These are phyloP conservation scores for Neodidymelliopsis sp. DNA, from an alignment of 2,329 filamentous ascomycete species.

Conservation along the genomic window DNA sequence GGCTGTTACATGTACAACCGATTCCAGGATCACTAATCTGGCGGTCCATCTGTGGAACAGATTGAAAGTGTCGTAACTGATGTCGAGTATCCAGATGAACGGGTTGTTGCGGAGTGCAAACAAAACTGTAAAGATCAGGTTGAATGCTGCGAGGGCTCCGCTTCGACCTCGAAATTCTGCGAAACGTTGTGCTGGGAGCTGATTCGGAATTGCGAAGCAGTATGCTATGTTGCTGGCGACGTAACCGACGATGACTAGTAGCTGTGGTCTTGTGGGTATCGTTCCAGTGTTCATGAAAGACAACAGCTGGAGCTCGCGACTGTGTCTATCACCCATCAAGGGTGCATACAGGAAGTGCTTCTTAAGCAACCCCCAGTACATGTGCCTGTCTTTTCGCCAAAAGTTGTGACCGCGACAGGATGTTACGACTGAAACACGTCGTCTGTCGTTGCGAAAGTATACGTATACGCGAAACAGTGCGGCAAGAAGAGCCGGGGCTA, in stretches of 20 bases:
- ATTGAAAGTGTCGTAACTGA: constrained; percentile 82
- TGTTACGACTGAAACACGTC: constrained; percentile 13
- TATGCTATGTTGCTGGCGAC: constrained; percentile 51
- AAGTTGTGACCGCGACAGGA: constrained; percentile 19
- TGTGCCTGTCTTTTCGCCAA: constrained; percentile 21
- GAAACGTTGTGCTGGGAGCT: constrained; percentile 75
- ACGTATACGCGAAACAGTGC: constrained; percentile 13
- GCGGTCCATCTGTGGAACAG: constrained; percentile 79
- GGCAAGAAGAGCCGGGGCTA: constrained; percentile 12
- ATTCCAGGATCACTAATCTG: constrained; percentile 73
- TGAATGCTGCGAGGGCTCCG: constrained; percentile 74
- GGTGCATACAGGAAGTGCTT: constrained; percentile 52
- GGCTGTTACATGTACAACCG: constrained; percentile 68
- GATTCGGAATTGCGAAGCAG: constrained; percentile 59
- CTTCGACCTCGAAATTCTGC: constrained; percentile 66
- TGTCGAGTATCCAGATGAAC: constrained; percentile 70
- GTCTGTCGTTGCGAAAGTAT: constrained; percentile 17
- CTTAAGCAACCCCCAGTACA: constrained; percentile 43
- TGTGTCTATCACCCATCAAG: constrained; percentile 48
- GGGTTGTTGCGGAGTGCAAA: constrained; percentile 78
- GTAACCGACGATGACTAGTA: constrained; percentile 51
- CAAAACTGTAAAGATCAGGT: constrained; percentile 76
- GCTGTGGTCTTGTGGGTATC: constrained; percentile 51
- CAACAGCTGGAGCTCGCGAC: constrained; percentile 47
- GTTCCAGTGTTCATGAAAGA: constrained; percentile 52